phyloP scores from a whole-genome alignment of 2,329 filamentous ascomycete species.

The Diaporthe sp. region DNA sequence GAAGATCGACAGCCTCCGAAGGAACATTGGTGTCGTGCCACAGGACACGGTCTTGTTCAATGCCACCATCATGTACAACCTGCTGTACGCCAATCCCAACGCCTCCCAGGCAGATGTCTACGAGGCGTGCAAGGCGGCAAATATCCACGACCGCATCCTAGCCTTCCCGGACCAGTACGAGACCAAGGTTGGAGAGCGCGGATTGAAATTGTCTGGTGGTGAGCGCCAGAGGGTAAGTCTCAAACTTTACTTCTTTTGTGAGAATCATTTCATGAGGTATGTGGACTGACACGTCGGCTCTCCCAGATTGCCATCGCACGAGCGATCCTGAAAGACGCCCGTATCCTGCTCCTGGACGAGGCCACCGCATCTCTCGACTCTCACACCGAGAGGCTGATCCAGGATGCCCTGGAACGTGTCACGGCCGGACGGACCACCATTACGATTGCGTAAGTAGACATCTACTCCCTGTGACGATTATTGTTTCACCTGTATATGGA shows the following conservation, averaged over 20 bases:
- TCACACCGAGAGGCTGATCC: conserved; percentile 93
- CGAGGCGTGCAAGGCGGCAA: conserved; percentile 85
- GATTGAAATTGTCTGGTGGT: conserved; percentile 87
- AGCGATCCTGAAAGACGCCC: conserved; percentile 91
- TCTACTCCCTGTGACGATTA: too few relatives aligned
- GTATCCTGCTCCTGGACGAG: conserved; percentile 93
- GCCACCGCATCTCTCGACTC: conserved; percentile 93
- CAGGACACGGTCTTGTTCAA: conserved; percentile 96
- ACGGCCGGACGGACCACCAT: conserved; percentile 63
- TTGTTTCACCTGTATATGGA: background rate
- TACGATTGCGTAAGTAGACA: conserved; percentile 59
- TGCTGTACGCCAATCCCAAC: conserved; percentile 87
- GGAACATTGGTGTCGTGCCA: conserved; percentile 92
- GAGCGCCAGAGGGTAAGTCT: conserved; percentile 82
- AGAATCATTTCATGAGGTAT: background rate
- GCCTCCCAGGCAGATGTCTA: conserved; percentile 87
- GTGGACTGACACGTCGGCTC: background rate
- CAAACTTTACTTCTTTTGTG: background rate
- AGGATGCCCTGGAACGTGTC: conserved; percentile 62
- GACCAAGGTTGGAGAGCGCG: conserved; percentile 92
- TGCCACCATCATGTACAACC: conserved; percentile 93
- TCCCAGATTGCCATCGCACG: conserved; percentile 82
- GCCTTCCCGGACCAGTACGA: conserved; percentile 89
- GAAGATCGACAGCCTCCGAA: conserved; percentile 87
- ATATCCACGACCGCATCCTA: conserved; percentile 93